Evolutionary conservation across 306 rosid genomes (phyloP).

Genomic region (Corylus heterophylla): DNA sequence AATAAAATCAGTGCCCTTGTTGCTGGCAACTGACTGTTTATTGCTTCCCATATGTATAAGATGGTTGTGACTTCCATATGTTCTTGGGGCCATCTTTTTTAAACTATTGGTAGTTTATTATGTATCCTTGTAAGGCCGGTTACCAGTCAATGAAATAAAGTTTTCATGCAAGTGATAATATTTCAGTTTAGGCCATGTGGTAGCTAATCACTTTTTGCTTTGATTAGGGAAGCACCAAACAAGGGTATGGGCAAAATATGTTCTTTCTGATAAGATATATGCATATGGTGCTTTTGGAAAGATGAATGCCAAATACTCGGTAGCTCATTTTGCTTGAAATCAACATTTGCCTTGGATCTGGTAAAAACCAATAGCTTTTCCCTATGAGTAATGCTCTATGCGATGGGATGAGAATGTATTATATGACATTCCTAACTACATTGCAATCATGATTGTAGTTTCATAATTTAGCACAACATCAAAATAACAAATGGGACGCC

Average conservation of each 20-base stretch:
- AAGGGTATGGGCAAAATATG: neutral
- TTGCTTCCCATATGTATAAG: neutral
- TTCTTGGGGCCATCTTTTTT: neutral
- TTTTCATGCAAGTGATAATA: neutral
- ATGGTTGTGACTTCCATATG: neutral
- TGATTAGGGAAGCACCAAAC: neutral
- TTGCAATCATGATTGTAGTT: no score
- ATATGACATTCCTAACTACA: no score
- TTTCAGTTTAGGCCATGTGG: neutral
- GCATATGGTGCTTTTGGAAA: neutral
- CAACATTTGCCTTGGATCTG: neutral
- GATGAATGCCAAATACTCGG: neutral
- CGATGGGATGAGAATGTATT: no score
- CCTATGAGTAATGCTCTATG: no score
- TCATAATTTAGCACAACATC: no score
- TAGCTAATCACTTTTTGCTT: neutral
- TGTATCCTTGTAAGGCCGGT: neutral
- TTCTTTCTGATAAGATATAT: neutral
- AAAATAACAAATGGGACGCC: no score
- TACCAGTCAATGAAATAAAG: neutral
- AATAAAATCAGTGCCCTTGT: slow-evolving; percentile 66
- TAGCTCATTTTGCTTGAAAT: neutral
- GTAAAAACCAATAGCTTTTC: neutral
- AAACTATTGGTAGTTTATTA: neutral
- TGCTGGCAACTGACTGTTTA: slow-evolving; percentile 41